A percentile compares a stretch with the other conserved stretches of the same genome.
phyloP scores from a whole-genome alignment of 129 eudicot species.

The Rutidosis leptorrhynchoides region DNA sequence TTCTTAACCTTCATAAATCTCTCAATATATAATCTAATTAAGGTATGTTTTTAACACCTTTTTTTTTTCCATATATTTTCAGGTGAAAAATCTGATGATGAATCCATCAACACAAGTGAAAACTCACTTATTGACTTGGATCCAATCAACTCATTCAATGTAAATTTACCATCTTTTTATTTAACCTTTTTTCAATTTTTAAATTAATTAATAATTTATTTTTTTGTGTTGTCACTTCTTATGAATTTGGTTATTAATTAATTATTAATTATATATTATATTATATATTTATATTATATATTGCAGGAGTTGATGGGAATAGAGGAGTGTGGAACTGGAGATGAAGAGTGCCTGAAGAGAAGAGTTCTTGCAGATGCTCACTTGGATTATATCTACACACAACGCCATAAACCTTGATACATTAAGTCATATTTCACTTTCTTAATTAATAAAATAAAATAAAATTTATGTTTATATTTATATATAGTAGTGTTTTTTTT shows the following conservation, averaged over 20 bases:
- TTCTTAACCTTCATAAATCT: background rate
- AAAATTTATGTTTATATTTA: no score
- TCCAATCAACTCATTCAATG: conserved; percentile 37
- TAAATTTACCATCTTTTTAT: conserved; percentile 20
- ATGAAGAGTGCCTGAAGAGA: conserved; percentile 74
- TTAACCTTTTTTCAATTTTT: background rate
- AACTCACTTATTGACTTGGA: conserved; percentile 25
- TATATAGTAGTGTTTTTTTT: background rate
- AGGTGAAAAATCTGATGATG: conserved; percentile 42
- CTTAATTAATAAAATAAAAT: background rate
- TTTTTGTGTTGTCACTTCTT: background rate
- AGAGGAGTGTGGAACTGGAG: conserved; percentile 60
- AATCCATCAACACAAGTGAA: conserved; percentile 20
- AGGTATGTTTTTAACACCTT: background rate
- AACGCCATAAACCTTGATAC: conserved; percentile 56
- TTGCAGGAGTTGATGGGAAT: conserved; percentile 58
- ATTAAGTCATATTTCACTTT: conserved; percentile 10
- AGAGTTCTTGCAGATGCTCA: conserved; percentile 74
- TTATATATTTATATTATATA: no score
- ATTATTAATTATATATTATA: background rate
- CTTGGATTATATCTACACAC: conserved; percentile 94
- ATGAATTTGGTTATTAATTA: background rate
- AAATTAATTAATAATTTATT: background rate
- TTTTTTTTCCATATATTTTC: conserved; percentile 19
- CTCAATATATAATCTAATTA: conserved; percentile 1